Percentiles rank a stretch among this genome's conserved stretches.
Conservation (phyloP, 257 asterid species). For the Euphrasia confusa region DNA sequence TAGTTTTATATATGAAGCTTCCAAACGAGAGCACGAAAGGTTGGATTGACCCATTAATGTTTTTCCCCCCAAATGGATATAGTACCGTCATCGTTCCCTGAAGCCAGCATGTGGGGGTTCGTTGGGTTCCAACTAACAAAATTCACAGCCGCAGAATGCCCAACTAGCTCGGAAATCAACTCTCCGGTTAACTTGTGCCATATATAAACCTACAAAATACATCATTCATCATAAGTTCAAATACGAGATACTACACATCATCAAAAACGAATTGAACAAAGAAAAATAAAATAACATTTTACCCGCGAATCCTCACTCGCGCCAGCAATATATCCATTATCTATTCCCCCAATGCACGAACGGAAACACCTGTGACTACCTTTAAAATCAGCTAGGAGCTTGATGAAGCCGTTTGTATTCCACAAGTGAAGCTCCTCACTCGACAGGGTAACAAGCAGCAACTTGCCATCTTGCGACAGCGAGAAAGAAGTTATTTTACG, state of each 20-base stretch:
- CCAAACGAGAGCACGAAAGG: too few relatives aligned
- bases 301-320: constrained; percentile 89
- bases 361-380: constrained; percentile 71
- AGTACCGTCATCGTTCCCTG: constrained; percentile 78
- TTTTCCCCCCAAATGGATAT: constrained; percentile 69
- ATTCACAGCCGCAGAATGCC: constrained; percentile 76
- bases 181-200: constrained; percentile 69
- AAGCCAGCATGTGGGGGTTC: constrained; percentile 75
- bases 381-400: constrained; percentile 44
- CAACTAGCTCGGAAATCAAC: constrained; percentile 44
- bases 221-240: background rate
- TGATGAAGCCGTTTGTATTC: constrained; percentile 48
- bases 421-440: constrained; percentile 73
- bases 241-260: background rate
- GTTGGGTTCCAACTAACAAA: constrained; percentile 78
- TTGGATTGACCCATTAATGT: too few relatives aligned
- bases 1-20: too few relatives aligned
- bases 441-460: constrained; percentile 51
- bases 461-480: constrained; percentile 53
- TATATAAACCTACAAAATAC: constrained; percentile 52
- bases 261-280: background rate
- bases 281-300: background rate
- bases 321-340: constrained; percentile 67
- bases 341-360: constrained; percentile 71
- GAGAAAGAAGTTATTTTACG: constrained; percentile 54